Conservation (phyloP, 306 rosid species). For the Quercus mongolica region DNA sequence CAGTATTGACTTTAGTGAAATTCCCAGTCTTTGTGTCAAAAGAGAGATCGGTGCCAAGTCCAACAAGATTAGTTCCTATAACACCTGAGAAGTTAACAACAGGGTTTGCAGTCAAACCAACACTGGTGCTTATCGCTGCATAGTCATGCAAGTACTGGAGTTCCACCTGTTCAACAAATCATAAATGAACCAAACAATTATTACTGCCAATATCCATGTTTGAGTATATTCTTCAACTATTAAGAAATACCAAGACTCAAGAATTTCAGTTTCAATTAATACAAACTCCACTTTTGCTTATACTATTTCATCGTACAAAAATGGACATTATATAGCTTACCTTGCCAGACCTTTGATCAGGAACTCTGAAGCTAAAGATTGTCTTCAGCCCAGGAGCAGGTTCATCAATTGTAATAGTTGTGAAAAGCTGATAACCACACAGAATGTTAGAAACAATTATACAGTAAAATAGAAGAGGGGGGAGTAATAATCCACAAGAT, state of each 20-base stretch:
- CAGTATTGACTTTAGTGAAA: constrained; percentile 64
- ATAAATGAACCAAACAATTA: constrained; percentile 16
- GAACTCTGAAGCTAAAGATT: constrained; percentile 68
- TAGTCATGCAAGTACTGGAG: constrained; percentile 78
- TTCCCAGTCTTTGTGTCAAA: constrained; percentile 67
- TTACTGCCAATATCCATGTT: not conserved
- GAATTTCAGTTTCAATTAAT: not conserved
- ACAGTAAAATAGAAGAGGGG: not conserved
- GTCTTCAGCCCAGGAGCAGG: constrained; percentile 82
- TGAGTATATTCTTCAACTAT: not conserved
- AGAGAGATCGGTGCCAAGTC: constrained; percentile 75
- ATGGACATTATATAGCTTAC: constrained; percentile 30
- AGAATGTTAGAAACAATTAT: not conserved
- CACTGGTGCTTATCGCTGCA: constrained; percentile 71
- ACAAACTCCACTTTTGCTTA: not conserved
- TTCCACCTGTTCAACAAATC: constrained; percentile 55
- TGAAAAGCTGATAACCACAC: constrained; percentile 47
- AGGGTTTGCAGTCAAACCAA: constrained; percentile 88
- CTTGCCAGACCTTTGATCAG: constrained; percentile 95
- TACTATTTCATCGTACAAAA: not conserved
- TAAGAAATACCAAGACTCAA: not conserved
- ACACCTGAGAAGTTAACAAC: constrained; percentile 77
- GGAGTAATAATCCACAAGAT: too few relatives aligned
- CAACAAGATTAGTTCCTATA: constrained; percentile 56
- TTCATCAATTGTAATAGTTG: constrained; percentile 71